Percentiles rank a stretch among this genome's conserved stretches.
Conservation (phyloP, 805 yeast species). For the Metschnikowia continentalis region DNA sequence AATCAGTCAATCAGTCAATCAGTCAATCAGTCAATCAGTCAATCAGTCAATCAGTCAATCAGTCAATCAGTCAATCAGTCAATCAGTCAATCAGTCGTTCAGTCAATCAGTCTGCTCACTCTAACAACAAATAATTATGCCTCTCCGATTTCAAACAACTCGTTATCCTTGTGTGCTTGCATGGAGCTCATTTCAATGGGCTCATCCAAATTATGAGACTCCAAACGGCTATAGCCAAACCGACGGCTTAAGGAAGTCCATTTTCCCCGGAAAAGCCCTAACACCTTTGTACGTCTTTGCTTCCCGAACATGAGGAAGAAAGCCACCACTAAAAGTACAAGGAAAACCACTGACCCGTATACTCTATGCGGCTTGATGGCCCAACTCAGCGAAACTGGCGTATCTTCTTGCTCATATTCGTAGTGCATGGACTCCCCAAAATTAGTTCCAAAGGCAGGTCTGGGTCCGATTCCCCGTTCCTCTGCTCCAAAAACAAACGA, state of each 20-base stretch:
- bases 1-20: too few species aligned
- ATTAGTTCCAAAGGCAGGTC: constrained; percentile 41
- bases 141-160: background rate
- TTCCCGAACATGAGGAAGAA: constrained; percentile 33
- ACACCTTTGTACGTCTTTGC: constrained; percentile 16
- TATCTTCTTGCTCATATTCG: constrained; percentile 30
- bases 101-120: too few species aligned
- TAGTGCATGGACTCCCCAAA: constrained; percentile 19
- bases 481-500: constrained; percentile 55
- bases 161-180: background rate
- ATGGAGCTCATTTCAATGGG: constrained; percentile 10
- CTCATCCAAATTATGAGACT: background rate
- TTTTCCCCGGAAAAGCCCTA: background rate
- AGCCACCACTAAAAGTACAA: constrained; percentile 22
- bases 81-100: too few species aligned
- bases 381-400: constrained; percentile 31
- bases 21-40: too few species aligned
- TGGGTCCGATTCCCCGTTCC: constrained; percentile 28
- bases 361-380: constrained; percentile 41
- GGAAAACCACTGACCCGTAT: constrained; percentile 34
- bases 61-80: too few species aligned
- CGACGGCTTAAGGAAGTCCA: background rate
- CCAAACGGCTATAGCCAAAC: background rate
- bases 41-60: too few species aligned
- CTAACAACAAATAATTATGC: background rate